phyloP scores from a whole-genome alignment of 805 yeast species.

The Metschnikowia dekortorum region DNA sequence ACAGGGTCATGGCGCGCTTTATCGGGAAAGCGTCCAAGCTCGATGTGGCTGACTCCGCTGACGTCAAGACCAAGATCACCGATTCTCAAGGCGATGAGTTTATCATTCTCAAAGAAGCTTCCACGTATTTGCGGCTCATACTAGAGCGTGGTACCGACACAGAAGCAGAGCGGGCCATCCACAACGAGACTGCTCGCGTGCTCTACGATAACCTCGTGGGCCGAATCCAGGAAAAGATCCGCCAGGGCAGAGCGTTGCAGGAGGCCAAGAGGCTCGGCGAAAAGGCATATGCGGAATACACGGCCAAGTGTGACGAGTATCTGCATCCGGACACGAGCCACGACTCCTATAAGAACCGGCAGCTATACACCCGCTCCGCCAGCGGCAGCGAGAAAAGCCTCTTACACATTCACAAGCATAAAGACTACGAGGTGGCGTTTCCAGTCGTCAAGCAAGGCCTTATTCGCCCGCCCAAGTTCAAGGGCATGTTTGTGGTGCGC shows the following conservation, averaged over 20 bases:
- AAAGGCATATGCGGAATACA: background rate
- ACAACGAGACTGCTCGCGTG: slow-evolving; percentile 11
- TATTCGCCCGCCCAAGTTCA: slow-evolving; percentile 26
- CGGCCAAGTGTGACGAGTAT: background rate
- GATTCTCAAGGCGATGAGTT: slow-evolving; percentile 36
- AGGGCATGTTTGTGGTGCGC: slow-evolving; percentile 31
- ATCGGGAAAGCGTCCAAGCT: slow-evolving; percentile 39
- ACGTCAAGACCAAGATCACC: slow-evolving; percentile 32
- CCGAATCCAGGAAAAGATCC: slow-evolving; percentile 10
- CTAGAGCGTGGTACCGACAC: slow-evolving; percentile 17
- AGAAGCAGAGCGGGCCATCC: slow-evolving; percentile 13
- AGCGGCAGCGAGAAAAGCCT: background rate
- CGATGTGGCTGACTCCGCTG: slow-evolving; percentile 22
- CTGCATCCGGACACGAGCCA: background rate
- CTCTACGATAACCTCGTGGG: slow-evolving; percentile 21
- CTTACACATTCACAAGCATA: slow-evolving; percentile 3
- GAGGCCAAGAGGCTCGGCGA: background rate
- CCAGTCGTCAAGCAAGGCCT: slow-evolving; percentile 28
- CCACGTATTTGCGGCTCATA: slow-evolving; percentile 24
- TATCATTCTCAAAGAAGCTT: slow-evolving; percentile 31
- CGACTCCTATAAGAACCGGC: slow-evolving; percentile 10
- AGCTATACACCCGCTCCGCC: slow-evolving; percentile 12
- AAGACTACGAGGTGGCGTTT: slow-evolving; percentile 26
- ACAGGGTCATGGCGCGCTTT: slow-evolving; percentile 37
- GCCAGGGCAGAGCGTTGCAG: slow-evolving; percentile 21